These are phyloP conservation scores for Vitellaria paradoxa DNA, from an alignment of 179 eudicot species.

Conservation along the genomic window DNA sequence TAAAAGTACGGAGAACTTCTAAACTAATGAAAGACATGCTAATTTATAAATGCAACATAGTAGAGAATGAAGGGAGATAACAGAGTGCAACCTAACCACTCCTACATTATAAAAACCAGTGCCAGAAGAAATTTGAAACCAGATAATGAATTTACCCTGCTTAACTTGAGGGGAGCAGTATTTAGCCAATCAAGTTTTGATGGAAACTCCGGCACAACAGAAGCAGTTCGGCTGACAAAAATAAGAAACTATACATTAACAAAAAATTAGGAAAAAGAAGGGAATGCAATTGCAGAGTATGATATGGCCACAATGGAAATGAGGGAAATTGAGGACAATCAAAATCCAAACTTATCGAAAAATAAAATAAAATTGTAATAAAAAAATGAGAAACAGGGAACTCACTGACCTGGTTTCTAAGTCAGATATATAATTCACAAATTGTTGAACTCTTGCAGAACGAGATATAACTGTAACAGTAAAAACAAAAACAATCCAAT, in stretches of 20 bases:
- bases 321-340: background rate
- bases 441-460: constrained; percentile 67
- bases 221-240: constrained; percentile 35
- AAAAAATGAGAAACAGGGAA: constrained; percentile 10
- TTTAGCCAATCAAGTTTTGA: constrained; percentile 96
- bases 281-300: background rate
- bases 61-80: background rate
- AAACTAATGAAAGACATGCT: background rate
- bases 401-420: constrained; percentile 58
- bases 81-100: background rate
- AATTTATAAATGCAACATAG: background rate
- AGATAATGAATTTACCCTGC: constrained; percentile 48
- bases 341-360: background rate
- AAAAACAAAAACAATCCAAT: background rate
- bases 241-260: background rate
- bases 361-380: background rate
- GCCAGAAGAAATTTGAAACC: constrained; percentile 2
- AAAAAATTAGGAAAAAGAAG: background rate
- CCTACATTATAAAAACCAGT: background rate
- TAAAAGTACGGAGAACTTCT: background rate
- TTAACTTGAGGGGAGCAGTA: constrained; percentile 82
- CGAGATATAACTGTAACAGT: constrained; percentile 49
- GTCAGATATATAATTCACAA: constrained; percentile 81
- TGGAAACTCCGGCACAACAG: constrained; percentile 87
- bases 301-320: background rate